phyloP scores from a whole-genome alignment of 257 asterid species.

The Ajuga chamaepitys region DNA sequence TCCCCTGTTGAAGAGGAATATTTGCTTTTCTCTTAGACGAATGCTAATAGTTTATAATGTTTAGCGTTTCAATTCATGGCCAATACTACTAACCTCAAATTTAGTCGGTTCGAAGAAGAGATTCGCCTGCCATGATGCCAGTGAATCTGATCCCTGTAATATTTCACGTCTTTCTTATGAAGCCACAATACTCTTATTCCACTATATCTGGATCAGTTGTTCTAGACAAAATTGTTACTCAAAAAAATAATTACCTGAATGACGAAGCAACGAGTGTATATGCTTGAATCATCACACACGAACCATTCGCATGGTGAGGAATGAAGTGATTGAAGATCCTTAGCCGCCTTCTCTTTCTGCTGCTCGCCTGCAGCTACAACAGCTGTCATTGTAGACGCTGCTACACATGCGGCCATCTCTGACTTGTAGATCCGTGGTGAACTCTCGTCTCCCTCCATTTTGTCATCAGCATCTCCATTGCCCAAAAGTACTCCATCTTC shows the following conservation, averaged over 20 bases:
- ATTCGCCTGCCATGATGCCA: conserved; percentile 92
- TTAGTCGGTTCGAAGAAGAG: conserved; percentile 78
- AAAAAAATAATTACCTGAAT: conserved; percentile 49
- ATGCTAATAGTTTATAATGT: background rate
- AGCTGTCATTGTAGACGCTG: conserved; percentile 83
- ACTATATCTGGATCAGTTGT: too few species aligned
- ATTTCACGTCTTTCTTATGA: background rate
- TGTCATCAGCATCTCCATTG: background rate
- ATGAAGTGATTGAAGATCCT: conserved; percentile 75
- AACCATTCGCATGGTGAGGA: conserved; percentile 92
- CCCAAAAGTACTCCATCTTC: background rate
- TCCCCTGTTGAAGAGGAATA: conserved; percentile 39
- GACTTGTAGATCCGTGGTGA: conserved; percentile 25
- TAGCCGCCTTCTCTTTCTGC: conserved; percentile 70
- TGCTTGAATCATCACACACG: conserved; percentile 63
- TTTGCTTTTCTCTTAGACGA: background rate
- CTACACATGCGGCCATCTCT: conserved; percentile 70
- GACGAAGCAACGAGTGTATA: conserved; percentile 63
- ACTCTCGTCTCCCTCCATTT: conserved; percentile 14
- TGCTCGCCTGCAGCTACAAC: conserved; percentile 78
- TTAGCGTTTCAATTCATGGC: background rate
- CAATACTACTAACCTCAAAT: conserved; percentile 52
- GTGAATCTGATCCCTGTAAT: conserved; percentile 77
- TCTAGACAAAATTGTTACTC: too few species aligned
- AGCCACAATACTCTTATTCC: background rate